Evolutionary conservation across 176 grass and related monocot genomes (phyloP).

Genomic region (Paspalum notatum): DNA sequence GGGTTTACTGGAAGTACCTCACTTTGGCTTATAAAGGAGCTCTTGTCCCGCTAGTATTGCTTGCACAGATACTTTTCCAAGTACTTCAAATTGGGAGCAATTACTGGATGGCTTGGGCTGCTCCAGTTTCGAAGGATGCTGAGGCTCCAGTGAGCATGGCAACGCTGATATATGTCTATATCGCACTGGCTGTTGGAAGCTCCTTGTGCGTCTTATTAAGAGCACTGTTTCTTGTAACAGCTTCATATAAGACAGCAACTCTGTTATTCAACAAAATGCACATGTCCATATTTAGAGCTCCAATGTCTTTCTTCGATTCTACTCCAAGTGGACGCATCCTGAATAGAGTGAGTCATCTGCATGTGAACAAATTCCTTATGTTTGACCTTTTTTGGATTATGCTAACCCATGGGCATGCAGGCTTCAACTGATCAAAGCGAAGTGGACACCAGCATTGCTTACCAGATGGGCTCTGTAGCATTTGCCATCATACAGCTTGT

Average conservation of each 20-base stretch:
- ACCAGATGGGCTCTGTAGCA: constrained; percentile 53
- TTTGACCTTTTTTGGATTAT: constrained; percentile 3
- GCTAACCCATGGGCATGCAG: constrained; percentile 47
- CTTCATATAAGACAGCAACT: constrained; percentile 75
- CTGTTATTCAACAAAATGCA: constrained; percentile 85
- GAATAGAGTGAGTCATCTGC: constrained; percentile 61
- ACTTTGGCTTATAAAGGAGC: constrained; percentile 81
- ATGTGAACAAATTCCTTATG: constrained; percentile 19
- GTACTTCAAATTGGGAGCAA: constrained; percentile 87
- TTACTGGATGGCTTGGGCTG: constrained; percentile 92
- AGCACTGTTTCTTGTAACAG: constrained; percentile 67
- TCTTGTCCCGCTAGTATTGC: constrained; percentile 70
- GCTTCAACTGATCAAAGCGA: constrained; percentile 82
- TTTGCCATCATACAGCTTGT: constrained; percentile 74
- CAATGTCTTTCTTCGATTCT: constrained; percentile 94
- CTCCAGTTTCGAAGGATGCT: constrained; percentile 62
- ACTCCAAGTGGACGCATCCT: constrained; percentile 83
- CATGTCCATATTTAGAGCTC: constrained; percentile 77
- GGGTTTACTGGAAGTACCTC: constrained; percentile 90
- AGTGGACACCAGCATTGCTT: constrained; percentile 66
- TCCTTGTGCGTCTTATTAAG: constrained; percentile 62
- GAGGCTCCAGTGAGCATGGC: constrained; percentile 63
- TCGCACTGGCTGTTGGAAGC: constrained; percentile 64
- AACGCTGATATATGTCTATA: constrained; percentile 73
- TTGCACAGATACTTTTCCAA: constrained; percentile 80